Percentiles rank a stretch among this genome's conserved stretches.
Evolutionary conservation across 192 early-diverging fungal species (phyloP).

Genomic region (Entomortierella chlamydospora): DNA sequence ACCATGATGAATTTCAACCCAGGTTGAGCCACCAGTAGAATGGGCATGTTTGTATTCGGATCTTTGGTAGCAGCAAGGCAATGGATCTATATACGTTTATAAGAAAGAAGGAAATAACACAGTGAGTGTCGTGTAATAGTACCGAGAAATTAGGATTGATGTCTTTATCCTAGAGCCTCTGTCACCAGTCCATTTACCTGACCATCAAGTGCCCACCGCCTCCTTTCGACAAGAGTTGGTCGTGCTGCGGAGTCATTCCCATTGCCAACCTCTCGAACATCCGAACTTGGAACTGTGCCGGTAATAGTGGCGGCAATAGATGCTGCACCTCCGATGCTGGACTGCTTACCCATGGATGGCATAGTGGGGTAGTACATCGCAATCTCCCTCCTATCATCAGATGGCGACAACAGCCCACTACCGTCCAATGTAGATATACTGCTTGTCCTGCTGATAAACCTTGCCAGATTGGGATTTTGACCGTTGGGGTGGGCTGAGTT

Average conservation of each 20-base stretch:
- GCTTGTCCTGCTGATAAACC: slow-evolving; percentile 34
- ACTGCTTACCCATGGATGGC: slow-evolving; percentile 10
- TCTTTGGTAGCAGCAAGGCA: slow-evolving; percentile 59
- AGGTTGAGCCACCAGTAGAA: slow-evolving; percentile 67
- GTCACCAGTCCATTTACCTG: slow-evolving; percentile 61
- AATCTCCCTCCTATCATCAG: slow-evolving; percentile 32
- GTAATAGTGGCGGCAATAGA: neutral
- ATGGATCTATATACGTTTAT: slow-evolving; percentile 59
- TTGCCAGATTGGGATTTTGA: slow-evolving; percentile 28
- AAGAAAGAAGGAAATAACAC: no score
- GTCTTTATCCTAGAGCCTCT: no score
- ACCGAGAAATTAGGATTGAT: no score
- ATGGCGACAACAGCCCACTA: slow-evolving; percentile 44
- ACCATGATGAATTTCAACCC: slow-evolving; percentile 57
- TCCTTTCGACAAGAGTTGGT: slow-evolving; percentile 54
- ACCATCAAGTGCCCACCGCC: slow-evolving; percentile 65
- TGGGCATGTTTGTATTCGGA: slow-evolving; percentile 49
- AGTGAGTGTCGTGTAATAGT: no score
- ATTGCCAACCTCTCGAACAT: neutral
- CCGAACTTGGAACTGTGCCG: neutral
- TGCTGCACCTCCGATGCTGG: slow-evolving; percentile 7
- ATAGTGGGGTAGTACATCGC: slow-evolving; percentile 41
- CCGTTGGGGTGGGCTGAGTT: slow-evolving; percentile 8
- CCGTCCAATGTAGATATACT: slow-evolving; percentile 47
- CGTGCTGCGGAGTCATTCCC: slow-evolving; percentile 4